A percentile compares a stretch with the other conserved stretches of the same genome.
phyloP scores from a whole-genome alignment of 352 stramenopile genomes.

The Phytophthora idaei region DNA sequence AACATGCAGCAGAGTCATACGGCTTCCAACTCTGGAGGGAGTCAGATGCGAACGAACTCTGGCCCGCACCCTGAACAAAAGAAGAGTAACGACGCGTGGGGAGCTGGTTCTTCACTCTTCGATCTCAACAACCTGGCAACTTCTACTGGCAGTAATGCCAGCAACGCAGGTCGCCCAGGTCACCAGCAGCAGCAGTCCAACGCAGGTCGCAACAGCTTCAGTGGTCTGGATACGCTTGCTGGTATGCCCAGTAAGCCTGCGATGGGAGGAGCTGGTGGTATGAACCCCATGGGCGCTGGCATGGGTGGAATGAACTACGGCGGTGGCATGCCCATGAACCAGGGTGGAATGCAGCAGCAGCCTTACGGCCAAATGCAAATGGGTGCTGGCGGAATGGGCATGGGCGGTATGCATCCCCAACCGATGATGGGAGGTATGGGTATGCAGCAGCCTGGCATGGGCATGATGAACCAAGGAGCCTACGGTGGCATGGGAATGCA shows the following conservation, averaged over 20 bases:
- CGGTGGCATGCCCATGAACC: constrained; percentile 33
- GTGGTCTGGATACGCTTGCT: constrained; percentile 78
- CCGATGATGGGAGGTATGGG: constrained; percentile 52
- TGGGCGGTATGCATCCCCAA: constrained; percentile 46
- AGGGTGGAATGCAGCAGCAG: constrained; percentile 38
- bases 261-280: constrained; percentile 50
- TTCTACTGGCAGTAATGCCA: constrained; percentile 32
- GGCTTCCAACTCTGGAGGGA: constrained; percentile 47
- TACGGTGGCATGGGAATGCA: constrained; percentile 42
- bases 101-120: constrained; percentile 77
- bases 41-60: constrained; percentile 36
- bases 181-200: constrained; percentile 36
- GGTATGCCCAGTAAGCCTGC: constrained; percentile 76
- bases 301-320: constrained; percentile 64
- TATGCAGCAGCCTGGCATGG: constrained; percentile 37
- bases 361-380: constrained; percentile 49
- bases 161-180: constrained; percentile 35
- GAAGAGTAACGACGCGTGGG: constrained; percentile 78
- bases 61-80: constrained; percentile 44
- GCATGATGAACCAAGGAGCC: constrained; percentile 68
- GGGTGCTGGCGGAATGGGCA: constrained; percentile 45
- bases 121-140: constrained; percentile 77
- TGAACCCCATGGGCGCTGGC: constrained; percentile 52
- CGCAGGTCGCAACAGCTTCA: constrained; percentile 75
- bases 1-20: constrained; percentile 49